Percentiles rank a stretch among this genome's conserved stretches.
These are phyloP conservation scores for Picochlorum costavermella DNA, from an alignment of 139 green algal species.

Conservation along the genomic window DNA sequence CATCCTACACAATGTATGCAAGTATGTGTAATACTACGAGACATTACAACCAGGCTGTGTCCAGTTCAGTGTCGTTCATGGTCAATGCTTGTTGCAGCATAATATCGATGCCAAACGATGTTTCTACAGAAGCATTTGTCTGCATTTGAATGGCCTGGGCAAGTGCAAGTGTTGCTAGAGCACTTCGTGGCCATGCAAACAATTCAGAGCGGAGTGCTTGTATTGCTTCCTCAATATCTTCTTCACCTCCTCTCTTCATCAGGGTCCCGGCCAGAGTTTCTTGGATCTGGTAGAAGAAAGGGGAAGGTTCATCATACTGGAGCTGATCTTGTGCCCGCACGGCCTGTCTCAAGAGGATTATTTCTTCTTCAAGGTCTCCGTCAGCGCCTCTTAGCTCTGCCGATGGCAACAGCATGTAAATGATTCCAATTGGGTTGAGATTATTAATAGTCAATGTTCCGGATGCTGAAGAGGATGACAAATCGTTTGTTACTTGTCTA, in stretches of 20 bases:
- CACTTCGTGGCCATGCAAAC: not conserved
- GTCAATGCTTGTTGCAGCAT: not conserved
- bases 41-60: not conserved
- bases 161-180: not conserved
- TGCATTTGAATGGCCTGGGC: not conserved
- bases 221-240: not conserved
- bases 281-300: conserved; percentile 1
- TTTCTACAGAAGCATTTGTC: not conserved
- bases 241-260: not conserved
- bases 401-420: not conserved
- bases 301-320: not conserved
- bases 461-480: not conserved
- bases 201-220: not conserved
- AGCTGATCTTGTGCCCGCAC: not conserved
- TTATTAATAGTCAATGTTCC: not conserved
- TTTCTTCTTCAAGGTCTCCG: not conserved
- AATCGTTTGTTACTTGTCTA: not conserved
- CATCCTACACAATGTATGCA: no score
- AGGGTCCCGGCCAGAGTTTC: not conserved
- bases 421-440: not conserved
- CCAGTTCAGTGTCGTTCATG: not conserved
- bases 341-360: not conserved
- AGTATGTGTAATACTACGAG: no score
- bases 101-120: not conserved
- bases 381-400: not conserved